These are phyloP conservation scores for Sporothrix phasma DNA, from an alignment of 2,329 filamentous ascomycete species.

Conservation along the genomic window DNA sequence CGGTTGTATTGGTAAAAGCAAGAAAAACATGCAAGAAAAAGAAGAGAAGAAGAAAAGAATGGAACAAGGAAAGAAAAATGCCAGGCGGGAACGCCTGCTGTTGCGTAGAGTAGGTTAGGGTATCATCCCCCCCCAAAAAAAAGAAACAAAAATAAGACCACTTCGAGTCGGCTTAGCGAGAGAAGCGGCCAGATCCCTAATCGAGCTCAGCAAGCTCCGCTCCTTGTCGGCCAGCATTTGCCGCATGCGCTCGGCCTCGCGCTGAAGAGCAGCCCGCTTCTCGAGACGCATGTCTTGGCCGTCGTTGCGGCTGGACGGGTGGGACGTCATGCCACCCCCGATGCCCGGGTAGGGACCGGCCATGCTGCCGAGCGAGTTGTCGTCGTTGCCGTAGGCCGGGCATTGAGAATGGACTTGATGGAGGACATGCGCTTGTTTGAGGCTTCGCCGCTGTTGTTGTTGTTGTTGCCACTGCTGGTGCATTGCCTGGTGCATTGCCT, in stretches of 20 bases:
- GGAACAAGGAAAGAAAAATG: too few species aligned
- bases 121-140: not conserved
- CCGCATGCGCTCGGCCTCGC: slow-evolving; percentile 68
- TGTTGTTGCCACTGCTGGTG: not conserved
- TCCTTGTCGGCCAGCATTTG: slow-evolving; percentile 64
- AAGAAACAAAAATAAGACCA: too few species aligned
- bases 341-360: slow-evolving; percentile 16
- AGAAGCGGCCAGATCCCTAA: too few species aligned
- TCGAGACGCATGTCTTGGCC: slow-evolving; percentile 37
- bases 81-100: too few species aligned
- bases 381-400: slow-evolving; percentile 32
- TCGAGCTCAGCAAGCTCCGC: slow-evolving; percentile 50
- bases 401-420: slow-evolving; percentile 67
- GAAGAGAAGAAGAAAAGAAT: too few species aligned
- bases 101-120: too few species aligned
- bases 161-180: too few species aligned
- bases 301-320: slow-evolving; percentile 14
- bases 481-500: too few species aligned
- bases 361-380: slow-evolving; percentile 20
- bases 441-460: slow-evolving; percentile 19
- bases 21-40: too few species aligned
- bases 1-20: too few species aligned
- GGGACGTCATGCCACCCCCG: not conserved
- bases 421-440: slow-evolving; percentile 54
- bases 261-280: slow-evolving; percentile 54